phyloP scores from a whole-genome alignment of 768 basidiomycete species.

The Mycena filopes region DNA sequence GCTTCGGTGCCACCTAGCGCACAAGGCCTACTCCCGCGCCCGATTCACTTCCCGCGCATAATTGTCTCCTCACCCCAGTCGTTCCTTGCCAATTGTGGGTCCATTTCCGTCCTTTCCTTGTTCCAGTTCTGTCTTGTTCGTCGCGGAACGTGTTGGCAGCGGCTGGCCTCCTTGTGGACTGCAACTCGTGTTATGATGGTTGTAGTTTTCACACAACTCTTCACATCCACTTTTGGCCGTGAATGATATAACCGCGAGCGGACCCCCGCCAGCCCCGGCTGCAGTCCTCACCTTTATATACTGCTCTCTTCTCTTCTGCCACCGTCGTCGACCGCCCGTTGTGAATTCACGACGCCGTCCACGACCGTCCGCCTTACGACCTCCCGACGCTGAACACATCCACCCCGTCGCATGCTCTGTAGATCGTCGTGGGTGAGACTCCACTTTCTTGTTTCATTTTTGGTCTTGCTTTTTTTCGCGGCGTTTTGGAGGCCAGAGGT shows the following conservation, averaged over 20 bases:
- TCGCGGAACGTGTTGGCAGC: slow-evolving; percentile 31
- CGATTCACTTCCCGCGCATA: slow-evolving; percentile 66
- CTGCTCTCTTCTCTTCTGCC: slow-evolving; percentile 38
- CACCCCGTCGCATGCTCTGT: slow-evolving; percentile 53
- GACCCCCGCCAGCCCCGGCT: slow-evolving; percentile 22
- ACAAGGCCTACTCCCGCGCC: slow-evolving; percentile 46
- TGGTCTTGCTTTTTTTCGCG: slow-evolving; percentile 36
- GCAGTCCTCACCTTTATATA: slow-evolving; percentile 29
- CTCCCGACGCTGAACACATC: slow-evolving; percentile 29
- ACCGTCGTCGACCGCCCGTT: slow-evolving; percentile 52
- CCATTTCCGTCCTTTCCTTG: slow-evolving; percentile 13
- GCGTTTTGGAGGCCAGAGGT: no score
- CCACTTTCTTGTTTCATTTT: slow-evolving; percentile 29
- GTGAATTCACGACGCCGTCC: slow-evolving; percentile 32
- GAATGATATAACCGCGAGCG: slow-evolving; percentile 42
- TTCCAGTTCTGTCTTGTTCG: no score
- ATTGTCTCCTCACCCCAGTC: slow-evolving; percentile 45
- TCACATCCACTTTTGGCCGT: slow-evolving; percentile 29
- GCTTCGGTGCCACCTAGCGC: slow-evolving; percentile 39
- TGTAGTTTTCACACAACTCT: slow-evolving; percentile 23
- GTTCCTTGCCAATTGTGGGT: slow-evolving; percentile 36
- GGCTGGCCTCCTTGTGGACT: slow-evolving; percentile 28
- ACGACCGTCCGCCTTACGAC: slow-evolving; percentile 49
- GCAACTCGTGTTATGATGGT: slow-evolving; percentile 30
- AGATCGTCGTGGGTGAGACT: slow-evolving; percentile 49